Evolutionary conservation across 495 filamentous ascomycete species (phyloP).

Genomic region (Niebla homalea): DNA sequence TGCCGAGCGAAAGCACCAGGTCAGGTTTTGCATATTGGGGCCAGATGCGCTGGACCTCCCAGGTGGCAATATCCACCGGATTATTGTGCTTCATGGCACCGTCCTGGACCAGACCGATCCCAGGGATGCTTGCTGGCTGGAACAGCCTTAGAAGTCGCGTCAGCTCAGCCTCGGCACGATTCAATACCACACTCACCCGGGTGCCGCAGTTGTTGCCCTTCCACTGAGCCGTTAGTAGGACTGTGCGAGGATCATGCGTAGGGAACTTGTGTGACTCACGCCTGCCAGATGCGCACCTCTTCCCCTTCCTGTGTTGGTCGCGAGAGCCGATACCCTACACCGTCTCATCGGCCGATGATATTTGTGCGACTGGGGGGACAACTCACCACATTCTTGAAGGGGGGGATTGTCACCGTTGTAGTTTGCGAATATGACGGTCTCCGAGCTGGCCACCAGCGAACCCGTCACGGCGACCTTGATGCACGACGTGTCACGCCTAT

Average conservation of each 20-base stretch:
- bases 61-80: slow-evolving; percentile 21
- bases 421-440: background rate
- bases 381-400: no score
- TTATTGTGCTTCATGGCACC: slow-evolving; percentile 17
- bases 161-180: no score
- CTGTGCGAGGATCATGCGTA: no score
- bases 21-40: slow-evolving; percentile 9
- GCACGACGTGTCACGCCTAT: background rate
- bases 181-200: no score
- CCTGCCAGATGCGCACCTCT: no score
- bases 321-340: background rate
- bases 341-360: background rate
- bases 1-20: slow-evolving; percentile 21
- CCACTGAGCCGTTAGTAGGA: no score
- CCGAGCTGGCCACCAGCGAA: background rate
- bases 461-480: background rate
- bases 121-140: no score
- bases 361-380: background rate
- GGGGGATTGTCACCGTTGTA: background rate
- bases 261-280: no score
- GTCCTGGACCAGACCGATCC: no score
- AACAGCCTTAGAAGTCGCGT: no score
- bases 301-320: background rate
- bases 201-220: no score
- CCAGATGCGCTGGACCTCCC: slow-evolving; percentile 19